A percentile compares a stretch with the other conserved stretches of the same genome.
Conservation (phyloP, 257 asterid species). For the Lantana camara region DNA sequence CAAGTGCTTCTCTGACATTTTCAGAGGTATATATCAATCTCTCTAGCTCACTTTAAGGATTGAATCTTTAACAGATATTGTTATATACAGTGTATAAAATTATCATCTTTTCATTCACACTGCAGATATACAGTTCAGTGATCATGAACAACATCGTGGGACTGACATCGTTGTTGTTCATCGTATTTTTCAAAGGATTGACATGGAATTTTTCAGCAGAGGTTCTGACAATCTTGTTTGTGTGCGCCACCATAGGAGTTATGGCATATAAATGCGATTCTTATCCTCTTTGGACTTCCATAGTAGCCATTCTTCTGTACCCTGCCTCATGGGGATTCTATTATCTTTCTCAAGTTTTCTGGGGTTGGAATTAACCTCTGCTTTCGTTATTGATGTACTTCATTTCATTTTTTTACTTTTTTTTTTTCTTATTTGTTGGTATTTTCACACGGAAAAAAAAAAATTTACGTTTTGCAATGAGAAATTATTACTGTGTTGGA, state of each 20-base stretch:
- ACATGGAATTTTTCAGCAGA: conserved; percentile 70
- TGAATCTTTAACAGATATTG: no score
- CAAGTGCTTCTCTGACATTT: conserved; percentile 63
- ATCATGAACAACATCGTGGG: conserved; percentile 70
- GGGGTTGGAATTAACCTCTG: conserved; percentile 42
- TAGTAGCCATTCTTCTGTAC: conserved; percentile 51
- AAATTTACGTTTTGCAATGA: no score
- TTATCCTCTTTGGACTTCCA: conserved; percentile 56
- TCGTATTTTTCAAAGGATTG: conserved; percentile 55
- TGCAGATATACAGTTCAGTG: conserved; percentile 59
- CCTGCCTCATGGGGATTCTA: conserved; percentile 47
- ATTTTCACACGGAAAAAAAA: no score
- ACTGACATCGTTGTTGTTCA: conserved; percentile 47
- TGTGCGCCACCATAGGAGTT: conserved; percentile 43
- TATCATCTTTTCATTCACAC: background rate
- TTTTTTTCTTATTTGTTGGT: no score
- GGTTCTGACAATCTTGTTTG: conserved; percentile 49
- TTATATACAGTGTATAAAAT: no score
- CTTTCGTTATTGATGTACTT: no score
- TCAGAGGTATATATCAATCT: conserved; percentile 60
- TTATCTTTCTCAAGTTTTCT: conserved; percentile 40
- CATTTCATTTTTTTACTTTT: no score
- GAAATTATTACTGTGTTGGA: no score
- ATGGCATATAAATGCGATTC: conserved; percentile 43
- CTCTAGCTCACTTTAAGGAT: background rate